Conservation (phyloP, 2,329 filamentous ascomycete species). For the Alternaria ventricosa region DNA sequence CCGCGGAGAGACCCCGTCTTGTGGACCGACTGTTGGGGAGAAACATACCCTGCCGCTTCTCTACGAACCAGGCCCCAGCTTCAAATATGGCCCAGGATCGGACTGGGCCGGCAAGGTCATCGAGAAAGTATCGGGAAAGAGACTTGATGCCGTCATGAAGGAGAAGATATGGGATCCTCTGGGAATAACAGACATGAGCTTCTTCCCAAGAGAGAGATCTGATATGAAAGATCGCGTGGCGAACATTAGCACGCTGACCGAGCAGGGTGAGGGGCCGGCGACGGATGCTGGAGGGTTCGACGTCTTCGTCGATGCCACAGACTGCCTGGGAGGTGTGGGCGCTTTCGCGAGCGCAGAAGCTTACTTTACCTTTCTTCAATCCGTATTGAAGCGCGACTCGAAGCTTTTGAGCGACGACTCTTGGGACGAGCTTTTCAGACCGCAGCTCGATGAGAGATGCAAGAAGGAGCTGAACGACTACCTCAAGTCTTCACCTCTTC, state of each 20-base stretch:
- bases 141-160: slow-evolving; percentile 47
- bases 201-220: slow-evolving; percentile 52
- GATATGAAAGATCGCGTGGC: slow-evolving; percentile 28
- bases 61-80: slow-evolving; percentile 66
- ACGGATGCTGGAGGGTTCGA: background rate
- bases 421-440: slow-evolving; percentile 37
- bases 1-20: slow-evolving; percentile 36
- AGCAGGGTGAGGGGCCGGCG: background rate
- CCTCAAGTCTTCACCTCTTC: slow-evolving; percentile 5
- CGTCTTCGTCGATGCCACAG: slow-evolving; percentile 4
- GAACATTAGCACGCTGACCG: slow-evolving; percentile 35
- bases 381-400: slow-evolving; percentile 29
- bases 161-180: slow-evolving; percentile 51
- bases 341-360: slow-evolving; percentile 27
- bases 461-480: slow-evolving; percentile 28
- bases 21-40: slow-evolving; percentile 59
- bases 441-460: slow-evolving; percentile 31
- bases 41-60: slow-evolving; percentile 59
- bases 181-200: slow-evolving; percentile 58
- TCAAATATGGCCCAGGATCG: slow-evolving; percentile 60
- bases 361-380: slow-evolving; percentile 40
- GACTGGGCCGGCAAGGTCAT: slow-evolving; percentile 56
- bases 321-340: slow-evolving; percentile 37
- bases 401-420: slow-evolving; percentile 22
- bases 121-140: slow-evolving; percentile 48